phyloP scores from a whole-genome alignment of 257 asterid genomes.

The Lantana camara region DNA sequence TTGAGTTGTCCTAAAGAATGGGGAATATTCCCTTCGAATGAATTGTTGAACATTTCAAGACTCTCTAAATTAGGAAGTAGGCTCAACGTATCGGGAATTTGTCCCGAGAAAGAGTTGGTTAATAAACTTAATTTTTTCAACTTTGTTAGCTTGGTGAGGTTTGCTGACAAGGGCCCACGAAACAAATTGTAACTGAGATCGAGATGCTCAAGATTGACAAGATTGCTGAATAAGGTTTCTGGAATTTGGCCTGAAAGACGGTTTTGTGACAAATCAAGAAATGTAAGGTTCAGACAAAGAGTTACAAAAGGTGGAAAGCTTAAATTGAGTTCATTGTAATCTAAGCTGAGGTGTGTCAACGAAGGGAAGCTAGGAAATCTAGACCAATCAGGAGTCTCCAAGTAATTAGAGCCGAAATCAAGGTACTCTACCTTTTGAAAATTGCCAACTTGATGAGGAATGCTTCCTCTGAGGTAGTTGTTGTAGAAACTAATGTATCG shows the following conservation, averaged over 20 bases:
- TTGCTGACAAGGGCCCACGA: conserved; percentile 49
- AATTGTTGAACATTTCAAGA: background rate
- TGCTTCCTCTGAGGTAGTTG: conserved; percentile 47
- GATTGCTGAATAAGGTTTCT: conserved; percentile 50
- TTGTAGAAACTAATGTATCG: conserved; percentile 42
- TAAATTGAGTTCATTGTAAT: conserved; percentile 41
- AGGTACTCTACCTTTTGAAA: conserved; percentile 48
- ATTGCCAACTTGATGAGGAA: conserved; percentile 58
- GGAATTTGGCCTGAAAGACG: conserved; percentile 54
- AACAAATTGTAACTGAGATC: conserved; percentile 52
- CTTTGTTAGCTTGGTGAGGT: conserved; percentile 41
- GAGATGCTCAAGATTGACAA: conserved; percentile 50
- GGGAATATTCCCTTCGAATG: background rate
- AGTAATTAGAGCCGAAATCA: conserved; percentile 57
- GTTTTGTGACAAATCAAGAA: conserved; percentile 57
- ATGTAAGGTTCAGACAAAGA: conserved; percentile 45
- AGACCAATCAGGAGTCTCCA: conserved; percentile 56
- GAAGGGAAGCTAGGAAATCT: conserved; percentile 42
- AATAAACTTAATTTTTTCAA: conserved; percentile 45
- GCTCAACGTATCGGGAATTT: background rate
- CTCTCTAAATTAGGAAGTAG: background rate
- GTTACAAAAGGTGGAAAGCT: conserved; percentile 54
- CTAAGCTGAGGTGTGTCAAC: conserved; percentile 43
- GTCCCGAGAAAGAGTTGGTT: conserved; percentile 34
- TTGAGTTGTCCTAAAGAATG: background rate